Base-by-base conservation (phyloP, 192 early-diverging fungal species). In the Rhizophagus clarus region DNA sequence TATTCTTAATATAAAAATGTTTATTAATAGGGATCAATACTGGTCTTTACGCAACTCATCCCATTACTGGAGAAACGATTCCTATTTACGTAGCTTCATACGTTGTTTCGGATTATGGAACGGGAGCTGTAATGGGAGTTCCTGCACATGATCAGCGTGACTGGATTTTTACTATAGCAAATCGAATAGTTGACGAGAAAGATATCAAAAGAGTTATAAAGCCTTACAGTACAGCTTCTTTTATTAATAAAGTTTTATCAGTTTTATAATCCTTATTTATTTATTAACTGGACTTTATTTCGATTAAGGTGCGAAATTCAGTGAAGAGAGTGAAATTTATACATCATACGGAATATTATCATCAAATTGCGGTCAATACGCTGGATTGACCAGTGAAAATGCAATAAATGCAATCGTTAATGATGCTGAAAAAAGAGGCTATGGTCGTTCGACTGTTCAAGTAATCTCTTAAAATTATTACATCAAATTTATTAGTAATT, bases 61-160 rank as follows among this genome's bases (percentile, higher is more conserved):
- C 94, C 4, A 74, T 94, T 22, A 90, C 88, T 12, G 80, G 72
- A 0, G 84, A 81, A 67, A 67, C 77, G 20, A 81, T 95, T 51
- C 94, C 94, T 1, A 85, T 95, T 22, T 95, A 92, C 72, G 85
- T 92, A 7, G 90, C 92, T 15, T 88, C 89, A 60, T 95, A 95
- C 81, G 94, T 95, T 1, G 76, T 94, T 1, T 88, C 91, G 0
- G 88, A 91, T 56, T 95, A 95, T 82, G 94, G 93, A 1, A 93
- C 93, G 0, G 94, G 94, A 20, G 93, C 94, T 3, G 91, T 95
- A 28, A 95, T 95, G 94, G 94, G 91, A n/a, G 94, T 95, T 17
- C 94, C 94, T 4, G 93, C 88, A 9, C 93, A 95, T 77, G 94
- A 95, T 64, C 82, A 88, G 81, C 88, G 94, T 24, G 94, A 95